Evolutionary conservation across 2,329 filamentous ascomycete genomes (phyloP), one percentile per base, ranked within the genome.

Genomic region (Diaporthe ilicicola): DNA sequence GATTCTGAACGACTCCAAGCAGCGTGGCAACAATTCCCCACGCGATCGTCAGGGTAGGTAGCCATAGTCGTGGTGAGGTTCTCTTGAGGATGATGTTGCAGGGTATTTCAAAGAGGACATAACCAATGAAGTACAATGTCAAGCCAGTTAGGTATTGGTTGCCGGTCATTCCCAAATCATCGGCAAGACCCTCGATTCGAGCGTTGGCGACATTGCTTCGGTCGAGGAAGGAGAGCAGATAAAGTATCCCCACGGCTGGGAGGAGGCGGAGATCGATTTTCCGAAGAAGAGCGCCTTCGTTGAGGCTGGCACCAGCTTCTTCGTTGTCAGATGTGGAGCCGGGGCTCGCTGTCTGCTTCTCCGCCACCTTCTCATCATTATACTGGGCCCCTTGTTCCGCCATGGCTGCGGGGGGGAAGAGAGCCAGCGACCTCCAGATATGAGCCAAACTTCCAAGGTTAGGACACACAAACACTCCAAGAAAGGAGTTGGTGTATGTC

Each of bases 101-200:
- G 0, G 89, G 89, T 7, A 91, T 84, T 75, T 90, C 88, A 51
- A 89, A 89, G 13, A 89, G 75, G 1, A 89, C 87, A 71, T 89
- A 90, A 53, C 86, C 87, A 50, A 89, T 81, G 76, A 93, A 93
- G 78, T 92, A 93, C 0, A 93, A 78, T 0, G 90, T 92, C 50
- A 93, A 76, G 1, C 89, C 89, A 0, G 88, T 90, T 1, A 92
- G 82, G 70, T 93, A 93, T 74, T 92, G 84, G 55, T 91, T 87
- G 0, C 87, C 89, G 32, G 86, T 85, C 81, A 89, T 89, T 55
- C 84, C 67, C 4, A 89, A 73, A 74, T 89, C 87, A 4, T 76
- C 78, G 0, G 86, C 78, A 56, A 90, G 82, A 34, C 88, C 88
- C 73, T 90, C 87, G 22, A 90, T 84, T 61, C 84, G 83, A 0